phyloP scores from a whole-genome alignment of 2,329 filamentous ascomycete species.

The Colletotrichum abscissum region DNA sequence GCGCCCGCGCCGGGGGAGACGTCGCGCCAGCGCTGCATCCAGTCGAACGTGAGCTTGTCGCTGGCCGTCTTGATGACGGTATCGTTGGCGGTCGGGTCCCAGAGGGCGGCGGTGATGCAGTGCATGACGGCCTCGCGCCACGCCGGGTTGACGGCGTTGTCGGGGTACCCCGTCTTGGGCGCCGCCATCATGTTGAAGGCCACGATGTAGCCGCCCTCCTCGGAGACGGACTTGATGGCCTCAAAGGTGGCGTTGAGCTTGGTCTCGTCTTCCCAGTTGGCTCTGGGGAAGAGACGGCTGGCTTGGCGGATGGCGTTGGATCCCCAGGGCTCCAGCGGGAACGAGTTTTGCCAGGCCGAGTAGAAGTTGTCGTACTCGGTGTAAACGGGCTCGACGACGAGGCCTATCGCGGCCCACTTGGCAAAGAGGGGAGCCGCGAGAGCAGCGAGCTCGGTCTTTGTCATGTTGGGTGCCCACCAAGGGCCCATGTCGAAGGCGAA shows the following conservation, averaged over 20 bases:
- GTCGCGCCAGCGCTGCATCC: slow-evolving; percentile 49
- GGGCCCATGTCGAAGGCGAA: slow-evolving; percentile 47
- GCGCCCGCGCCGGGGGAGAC: slow-evolving; percentile 37
- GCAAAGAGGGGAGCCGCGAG: slow-evolving; percentile 48
- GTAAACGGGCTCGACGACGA: slow-evolving; percentile 42
- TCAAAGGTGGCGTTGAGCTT: slow-evolving; percentile 44
- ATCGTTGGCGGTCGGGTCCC: slow-evolving; percentile 47
- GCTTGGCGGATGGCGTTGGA: slow-evolving; percentile 39
- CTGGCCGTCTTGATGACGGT: slow-evolving; percentile 45
- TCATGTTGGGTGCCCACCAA: slow-evolving; percentile 43
- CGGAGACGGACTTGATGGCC: slow-evolving; percentile 39
- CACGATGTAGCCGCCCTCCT: slow-evolving; percentile 42
- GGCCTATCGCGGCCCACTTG: slow-evolving; percentile 45
- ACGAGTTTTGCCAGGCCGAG: slow-evolving; percentile 42
- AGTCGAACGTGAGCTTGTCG: slow-evolving; percentile 40
- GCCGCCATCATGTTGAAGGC: slow-evolving; percentile 44
- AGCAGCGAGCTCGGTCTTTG: slow-evolving; percentile 46
- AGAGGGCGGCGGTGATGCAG: slow-evolving; percentile 42
- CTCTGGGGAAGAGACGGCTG: slow-evolving; percentile 48
- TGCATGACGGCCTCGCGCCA: slow-evolving; percentile 57
- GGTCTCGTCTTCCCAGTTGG: slow-evolving; percentile 43
- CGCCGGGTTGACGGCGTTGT: slow-evolving; percentile 59
- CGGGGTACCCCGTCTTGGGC: slow-evolving; percentile 38
- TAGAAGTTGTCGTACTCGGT: slow-evolving; percentile 41
- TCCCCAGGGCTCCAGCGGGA: slow-evolving; percentile 41